Conservation (phyloP, 805 yeast genomes). For the Lachancea nothofagi region DNA sequence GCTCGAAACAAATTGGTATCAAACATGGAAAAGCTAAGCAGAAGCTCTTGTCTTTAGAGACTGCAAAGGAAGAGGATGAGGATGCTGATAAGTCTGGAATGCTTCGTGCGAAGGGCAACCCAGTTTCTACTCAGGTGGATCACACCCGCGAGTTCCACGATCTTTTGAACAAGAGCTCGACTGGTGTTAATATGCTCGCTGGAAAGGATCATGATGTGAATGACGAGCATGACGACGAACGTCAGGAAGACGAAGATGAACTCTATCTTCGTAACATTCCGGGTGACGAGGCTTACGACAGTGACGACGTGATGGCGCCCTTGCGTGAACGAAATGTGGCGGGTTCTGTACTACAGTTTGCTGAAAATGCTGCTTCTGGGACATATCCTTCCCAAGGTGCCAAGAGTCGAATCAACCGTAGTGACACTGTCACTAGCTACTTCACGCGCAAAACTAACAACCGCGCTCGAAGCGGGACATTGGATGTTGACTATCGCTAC, state of each 20-base stretch:
- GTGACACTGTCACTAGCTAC: constrained; percentile 30
- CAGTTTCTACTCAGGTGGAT: constrained; percentile 18
- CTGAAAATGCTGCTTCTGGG: background rate
- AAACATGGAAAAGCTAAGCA: constrained; percentile 35
- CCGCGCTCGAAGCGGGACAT: constrained; percentile 25
- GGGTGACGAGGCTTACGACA: constrained; percentile 35
- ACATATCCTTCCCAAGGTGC: background rate
- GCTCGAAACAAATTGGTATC: constrained; percentile 33
- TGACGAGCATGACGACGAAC: constrained; percentile 4
- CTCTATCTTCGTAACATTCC: constrained; percentile 29
- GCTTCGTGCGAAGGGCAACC: constrained; percentile 2
- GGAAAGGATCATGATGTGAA: background rate
- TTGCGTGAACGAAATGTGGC: constrained; percentile 20
- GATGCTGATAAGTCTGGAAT: background rate
- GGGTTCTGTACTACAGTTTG: background rate
- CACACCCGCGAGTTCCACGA: constrained; percentile 33
- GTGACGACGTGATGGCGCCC: constrained; percentile 33
- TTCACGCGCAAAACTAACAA: constrained; percentile 27
- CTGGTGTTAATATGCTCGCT: constrained; percentile 2
- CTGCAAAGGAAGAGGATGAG: constrained; percentile 26
- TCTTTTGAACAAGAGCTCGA: constrained; percentile 20
- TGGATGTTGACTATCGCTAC: constrained; percentile 17
- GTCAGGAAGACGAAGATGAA: constrained; percentile 19
- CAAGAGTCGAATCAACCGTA: constrained; percentile 15
- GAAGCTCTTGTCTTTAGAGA: constrained; percentile 31